Evolutionary conservation across 208 protist genomes (phyloP).

Genomic region (Vickermania ingenoplastis): DNA sequence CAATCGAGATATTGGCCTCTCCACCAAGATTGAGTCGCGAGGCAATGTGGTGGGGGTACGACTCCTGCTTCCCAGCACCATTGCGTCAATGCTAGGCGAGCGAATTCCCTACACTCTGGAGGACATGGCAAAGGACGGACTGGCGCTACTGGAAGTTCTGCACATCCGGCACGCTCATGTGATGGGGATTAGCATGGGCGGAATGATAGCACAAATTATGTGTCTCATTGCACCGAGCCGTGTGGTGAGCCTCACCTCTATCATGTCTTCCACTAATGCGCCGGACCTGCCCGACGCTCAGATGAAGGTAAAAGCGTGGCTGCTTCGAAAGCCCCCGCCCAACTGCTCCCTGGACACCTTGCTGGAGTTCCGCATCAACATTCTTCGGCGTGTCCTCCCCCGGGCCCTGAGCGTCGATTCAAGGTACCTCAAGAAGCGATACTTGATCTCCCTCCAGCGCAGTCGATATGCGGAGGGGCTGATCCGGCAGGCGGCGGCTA

Average conservation of each 20-base stretch:
- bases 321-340: slow-evolving; percentile 48
- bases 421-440: slow-evolving; percentile 51
- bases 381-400: slow-evolving; percentile 32
- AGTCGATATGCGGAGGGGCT: slow-evolving; percentile 50
- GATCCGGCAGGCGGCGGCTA: slow-evolving; percentile 53
- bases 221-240: slow-evolving; percentile 43
- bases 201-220: slow-evolving; percentile 62
- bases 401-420: slow-evolving; percentile 42
- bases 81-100: slow-evolving; percentile 48
- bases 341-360: slow-evolving; percentile 51
- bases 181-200: slow-evolving; percentile 78
- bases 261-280: slow-evolving; percentile 78
- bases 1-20: slow-evolving; percentile 71
- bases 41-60: slow-evolving; percentile 29
- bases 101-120: slow-evolving; percentile 57
- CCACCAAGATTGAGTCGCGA: slow-evolving; percentile 51
- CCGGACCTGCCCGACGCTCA: slow-evolving; percentile 50
- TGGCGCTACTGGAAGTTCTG: slow-evolving; percentile 47
- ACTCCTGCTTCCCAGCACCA: slow-evolving; percentile 32
- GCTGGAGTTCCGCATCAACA: slow-evolving; percentile 57
- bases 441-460: slow-evolving; percentile 40
- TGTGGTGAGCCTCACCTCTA: slow-evolving; percentile 44
- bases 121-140: slow-evolving; percentile 56
- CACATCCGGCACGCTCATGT: slow-evolving; percentile 48
- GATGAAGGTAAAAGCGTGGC: slow-evolving; percentile 69